Base-by-base conservation (phyloP, 2,329 filamentous ascomycete species). In the Verticillium dahliae region DNA sequence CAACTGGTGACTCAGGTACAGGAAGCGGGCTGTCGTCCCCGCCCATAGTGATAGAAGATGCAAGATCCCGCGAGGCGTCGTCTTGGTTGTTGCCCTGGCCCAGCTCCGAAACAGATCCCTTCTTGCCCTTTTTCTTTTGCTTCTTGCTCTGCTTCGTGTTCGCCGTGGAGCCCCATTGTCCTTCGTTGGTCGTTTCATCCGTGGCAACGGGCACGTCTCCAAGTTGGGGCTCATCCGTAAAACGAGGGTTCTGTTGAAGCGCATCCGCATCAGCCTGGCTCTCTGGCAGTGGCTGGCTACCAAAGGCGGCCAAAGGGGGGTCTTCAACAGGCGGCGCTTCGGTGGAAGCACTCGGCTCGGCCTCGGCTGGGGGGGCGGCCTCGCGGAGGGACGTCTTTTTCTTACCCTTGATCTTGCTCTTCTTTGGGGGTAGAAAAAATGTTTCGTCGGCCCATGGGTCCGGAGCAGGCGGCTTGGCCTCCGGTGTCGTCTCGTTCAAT, bases 61-160 rank as follows among this genome's bases (percentile, higher is more conserved):
- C 27, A 7, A 56, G 31, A 34, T 34, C 54, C 27, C 27, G 54
- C 13, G 54, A 56, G 54, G 54, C 13, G 6, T 56, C 54, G 45
- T 52, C 57, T 31, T 31, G 27, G 27, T 31, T 31, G 27, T 31
- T 31, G 59, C 56, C 58, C 60, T 62, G 45, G 56, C 35, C 52
- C 62, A 62, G 14, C n/a, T 57, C 33, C 6, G 59, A 38, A 50
- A 50, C 22, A 35, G 61, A 57, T 56, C 50, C 60, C 64, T 65
- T 67, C 62, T 67, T 64, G 63, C 37, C 57, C 57, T 59, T 59
- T 45, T 59, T 58, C 34, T 62, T 61, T 15, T 57, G 50, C 11
- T 59, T 60, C 22, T 64, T 55, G 37, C 57, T 62, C 60, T 37
- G 55, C n/a, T 58, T 63, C 37, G 57, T 58, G 37, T n/a, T 27